A percentile compares a stretch with the other conserved stretches of the same genome.
phyloP scores from a whole-genome alignment of 768 basidiomycete genomes.

The Leccinum boreale region DNA sequence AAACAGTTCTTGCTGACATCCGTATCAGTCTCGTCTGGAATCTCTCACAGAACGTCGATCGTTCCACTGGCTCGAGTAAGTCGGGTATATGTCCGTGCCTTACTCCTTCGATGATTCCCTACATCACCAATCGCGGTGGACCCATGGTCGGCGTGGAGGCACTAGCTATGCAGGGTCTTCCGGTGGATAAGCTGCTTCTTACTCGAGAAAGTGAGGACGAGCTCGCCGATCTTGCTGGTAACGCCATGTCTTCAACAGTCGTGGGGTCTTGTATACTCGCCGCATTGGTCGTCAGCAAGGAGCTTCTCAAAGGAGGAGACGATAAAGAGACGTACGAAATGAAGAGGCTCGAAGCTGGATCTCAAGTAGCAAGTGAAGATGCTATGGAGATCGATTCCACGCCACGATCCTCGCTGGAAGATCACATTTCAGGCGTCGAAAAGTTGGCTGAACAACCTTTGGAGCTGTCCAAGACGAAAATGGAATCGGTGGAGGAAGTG shows the following conservation, averaged over 20 bases:
- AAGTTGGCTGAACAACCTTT: slow-evolving; percentile 59
- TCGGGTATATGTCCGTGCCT: slow-evolving; percentile 89
- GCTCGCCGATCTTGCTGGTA: slow-evolving; percentile 90
- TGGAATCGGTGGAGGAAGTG: slow-evolving; percentile 49
- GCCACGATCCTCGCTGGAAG: slow-evolving; percentile 33
- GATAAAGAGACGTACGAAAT: slow-evolving; percentile 68
- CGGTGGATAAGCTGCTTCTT: slow-evolving; percentile 85
- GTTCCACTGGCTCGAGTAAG: slow-evolving; percentile 77
- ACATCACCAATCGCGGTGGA: slow-evolving; percentile 92
- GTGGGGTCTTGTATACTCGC: slow-evolving; percentile 88
- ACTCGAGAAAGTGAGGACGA: slow-evolving; percentile 94
- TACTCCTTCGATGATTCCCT: slow-evolving; percentile 96
- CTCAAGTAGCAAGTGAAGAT: slow-evolving; percentile 32
- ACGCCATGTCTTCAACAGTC: slow-evolving; percentile 97
- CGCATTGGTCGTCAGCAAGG: slow-evolving; percentile 66
- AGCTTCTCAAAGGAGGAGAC: slow-evolving; percentile 63
- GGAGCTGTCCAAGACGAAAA: slow-evolving; percentile 58
- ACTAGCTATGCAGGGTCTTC: slow-evolving; percentile 90
- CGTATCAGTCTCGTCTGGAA: slow-evolving; percentile 82
- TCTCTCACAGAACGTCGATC: slow-evolving; percentile 93
- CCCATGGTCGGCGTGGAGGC: slow-evolving; percentile 95
- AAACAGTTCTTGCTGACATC: slow-evolving; percentile 1
- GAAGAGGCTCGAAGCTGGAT: slow-evolving; percentile 42
- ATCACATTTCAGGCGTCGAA: slow-evolving; percentile 71
- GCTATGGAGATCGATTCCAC: slow-evolving; percentile 49